A percentile compares a stretch with the other conserved stretches of the same genome.
phyloP scores from a whole-genome alignment of 257 asterid genomes.

The Leonotis leonurus region DNA sequence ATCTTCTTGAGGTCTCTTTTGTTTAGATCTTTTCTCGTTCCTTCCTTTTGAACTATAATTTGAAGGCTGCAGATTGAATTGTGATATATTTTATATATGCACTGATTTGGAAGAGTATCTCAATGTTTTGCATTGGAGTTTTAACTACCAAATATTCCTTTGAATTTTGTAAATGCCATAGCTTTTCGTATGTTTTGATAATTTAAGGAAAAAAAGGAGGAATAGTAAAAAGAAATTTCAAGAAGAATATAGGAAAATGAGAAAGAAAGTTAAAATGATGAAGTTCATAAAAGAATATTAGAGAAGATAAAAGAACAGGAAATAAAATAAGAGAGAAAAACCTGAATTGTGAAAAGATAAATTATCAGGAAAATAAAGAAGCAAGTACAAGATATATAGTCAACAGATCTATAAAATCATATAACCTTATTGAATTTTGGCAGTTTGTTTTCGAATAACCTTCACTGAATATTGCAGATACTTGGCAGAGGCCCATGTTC shows the following conservation, averaged over 20 bases:
- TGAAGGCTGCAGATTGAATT: not conserved
- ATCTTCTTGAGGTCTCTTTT: not conserved
- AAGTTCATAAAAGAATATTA: not conserved
- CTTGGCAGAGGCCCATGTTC: conserved; percentile 97
- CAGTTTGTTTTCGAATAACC: conserved; percentile 3
- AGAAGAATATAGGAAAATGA: too few species aligned
- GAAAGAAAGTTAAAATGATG: not conserved
- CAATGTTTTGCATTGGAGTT: not conserved
- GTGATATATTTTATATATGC: too few species aligned
- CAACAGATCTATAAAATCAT: not conserved
- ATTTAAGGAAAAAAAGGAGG: too few species aligned
- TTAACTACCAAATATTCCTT: not conserved
- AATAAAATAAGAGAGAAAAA: not conserved
- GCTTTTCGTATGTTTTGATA: not conserved
- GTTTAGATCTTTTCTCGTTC: not conserved
- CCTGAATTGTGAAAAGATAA: not conserved
- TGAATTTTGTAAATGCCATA: not conserved
- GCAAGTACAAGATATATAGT: not conserved
- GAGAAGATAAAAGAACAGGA: not conserved
- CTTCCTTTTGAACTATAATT: not conserved
- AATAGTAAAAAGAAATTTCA: too few species aligned
- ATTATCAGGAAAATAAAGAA: too few species aligned
- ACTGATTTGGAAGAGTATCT: not conserved
- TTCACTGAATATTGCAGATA: conserved; percentile 42
- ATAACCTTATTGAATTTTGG: not conserved